A percentile compares a stretch with the other conserved stretches of the same genome.
Evolutionary conservation across 2,329 filamentous ascomycete genomes (phyloP).

Genomic region (Fusarium oligoseptatum): DNA sequence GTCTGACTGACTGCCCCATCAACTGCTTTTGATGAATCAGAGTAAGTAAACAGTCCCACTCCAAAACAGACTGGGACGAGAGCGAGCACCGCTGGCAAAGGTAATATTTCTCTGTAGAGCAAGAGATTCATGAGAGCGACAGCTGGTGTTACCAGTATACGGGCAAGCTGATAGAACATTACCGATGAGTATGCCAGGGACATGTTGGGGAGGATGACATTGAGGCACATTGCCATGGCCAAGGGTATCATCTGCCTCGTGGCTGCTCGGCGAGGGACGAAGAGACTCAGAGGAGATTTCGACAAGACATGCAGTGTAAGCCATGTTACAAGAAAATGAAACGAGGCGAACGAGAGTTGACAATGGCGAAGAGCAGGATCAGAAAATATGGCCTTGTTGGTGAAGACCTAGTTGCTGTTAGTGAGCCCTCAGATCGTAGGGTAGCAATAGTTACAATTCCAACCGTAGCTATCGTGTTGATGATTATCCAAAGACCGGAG

Average conservation of each 20-base stretch:
- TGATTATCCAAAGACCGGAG: constrained; percentile 62
- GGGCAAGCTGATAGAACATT: constrained; percentile 78
- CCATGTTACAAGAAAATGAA: constrained; percentile 77
- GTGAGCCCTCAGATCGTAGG: not conserved
- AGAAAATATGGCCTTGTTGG: constrained; percentile 78
- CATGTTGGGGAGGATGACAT: constrained; percentile 77
- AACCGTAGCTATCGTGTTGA: constrained; percentile 74
- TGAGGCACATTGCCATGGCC: constrained; percentile 75
- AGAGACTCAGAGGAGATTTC: constrained; percentile 68
- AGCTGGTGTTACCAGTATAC: constrained; percentile 75
- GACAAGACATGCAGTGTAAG: constrained; percentile 73
- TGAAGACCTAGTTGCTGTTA: constrained; percentile 68
- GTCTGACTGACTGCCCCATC: constrained; percentile 67
- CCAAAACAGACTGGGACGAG: constrained; percentile 73
- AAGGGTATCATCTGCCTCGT: constrained; percentile 72
- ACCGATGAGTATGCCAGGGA: constrained; percentile 76
- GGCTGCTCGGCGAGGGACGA: constrained; percentile 67
- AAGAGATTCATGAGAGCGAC: constrained; percentile 75
- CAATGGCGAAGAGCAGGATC: constrained; percentile 68
- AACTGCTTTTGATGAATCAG: constrained; percentile 67
- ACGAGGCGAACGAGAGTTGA: constrained; percentile 75
- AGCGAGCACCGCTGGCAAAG: constrained; percentile 65
- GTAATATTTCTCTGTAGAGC: constrained; percentile 69
- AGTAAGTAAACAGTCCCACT: constrained; percentile 76
- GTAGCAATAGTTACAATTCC: not conserved